Evolutionary conservation across 1,284 basidiomycete genomes (phyloP).

Genomic region (Moniliophthora roreri): DNA sequence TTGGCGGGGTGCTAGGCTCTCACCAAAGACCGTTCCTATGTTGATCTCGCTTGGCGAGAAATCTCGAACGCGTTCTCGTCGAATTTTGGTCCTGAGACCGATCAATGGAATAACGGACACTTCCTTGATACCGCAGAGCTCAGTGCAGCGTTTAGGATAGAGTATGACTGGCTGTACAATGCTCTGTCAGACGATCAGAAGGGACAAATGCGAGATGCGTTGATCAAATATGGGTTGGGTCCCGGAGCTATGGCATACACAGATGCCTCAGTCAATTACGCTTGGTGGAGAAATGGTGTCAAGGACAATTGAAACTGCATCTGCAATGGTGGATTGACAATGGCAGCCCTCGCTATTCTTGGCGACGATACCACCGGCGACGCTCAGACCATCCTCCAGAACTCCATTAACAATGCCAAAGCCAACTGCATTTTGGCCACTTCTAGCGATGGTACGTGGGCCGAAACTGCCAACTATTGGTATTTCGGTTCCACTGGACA

Average conservation of each 20-base stretch:
- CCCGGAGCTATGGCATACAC: slow-evolving; percentile 58
- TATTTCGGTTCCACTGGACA: slow-evolving; percentile 49
- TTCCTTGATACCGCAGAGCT: slow-evolving; percentile 96
- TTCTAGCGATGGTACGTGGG: slow-evolving; percentile 90
- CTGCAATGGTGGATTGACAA: slow-evolving; percentile 87
- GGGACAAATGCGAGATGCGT: slow-evolving; percentile 66
- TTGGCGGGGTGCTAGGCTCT: slow-evolving; percentile 75
- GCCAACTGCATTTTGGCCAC: slow-evolving; percentile 73
- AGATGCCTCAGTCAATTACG: slow-evolving; percentile 36
- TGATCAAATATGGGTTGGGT: slow-evolving; percentile 79
- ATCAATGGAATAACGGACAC: slow-evolving; percentile 83
- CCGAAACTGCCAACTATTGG: slow-evolving; percentile 95
- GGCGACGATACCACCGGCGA: slow-evolving; percentile 80
- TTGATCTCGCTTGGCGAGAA: slow-evolving; percentile 84
- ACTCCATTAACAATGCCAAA: slow-evolving; percentile 75
- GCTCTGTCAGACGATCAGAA: slow-evolving; percentile 79
- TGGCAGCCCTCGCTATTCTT: slow-evolving; percentile 89
- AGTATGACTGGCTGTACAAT: slow-evolving; percentile 94
- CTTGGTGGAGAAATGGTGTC: slow-evolving; percentile 62
- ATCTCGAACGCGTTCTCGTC: slow-evolving; percentile 34
- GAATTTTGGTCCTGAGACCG: slow-evolving; percentile 57
- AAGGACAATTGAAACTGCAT: slow-evolving; percentile 97
- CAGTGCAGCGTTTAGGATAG: slow-evolving; percentile 83
- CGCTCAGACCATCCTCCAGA: slow-evolving; percentile 65
- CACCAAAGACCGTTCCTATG: slow-evolving; percentile 87